phyloP scores from a whole-genome alignment of 2,329 filamentous ascomycete genomes.

The Alternaria rosae region DNA sequence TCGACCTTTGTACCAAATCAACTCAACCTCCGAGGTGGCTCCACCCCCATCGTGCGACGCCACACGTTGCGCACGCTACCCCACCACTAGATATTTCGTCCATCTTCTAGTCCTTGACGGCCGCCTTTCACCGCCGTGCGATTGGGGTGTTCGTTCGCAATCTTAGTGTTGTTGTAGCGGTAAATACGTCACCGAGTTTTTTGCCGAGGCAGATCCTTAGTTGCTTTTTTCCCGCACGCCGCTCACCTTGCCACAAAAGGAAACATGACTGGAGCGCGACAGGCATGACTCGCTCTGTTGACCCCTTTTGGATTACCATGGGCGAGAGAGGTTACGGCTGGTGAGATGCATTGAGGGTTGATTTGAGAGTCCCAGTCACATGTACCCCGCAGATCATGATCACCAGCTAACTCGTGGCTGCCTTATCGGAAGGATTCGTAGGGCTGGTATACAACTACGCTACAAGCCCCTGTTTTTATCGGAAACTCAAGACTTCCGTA shows the following conservation, averaged over 20 bases:
- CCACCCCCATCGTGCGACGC: conserved; percentile 4
- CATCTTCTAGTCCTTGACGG: background rate
- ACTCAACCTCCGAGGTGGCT: background rate
- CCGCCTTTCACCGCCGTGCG: background rate
- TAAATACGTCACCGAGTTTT: conserved; percentile 7
- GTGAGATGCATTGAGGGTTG: background rate
- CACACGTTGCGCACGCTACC: background rate
- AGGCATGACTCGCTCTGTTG: background rate
- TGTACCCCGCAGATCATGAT: background rate
- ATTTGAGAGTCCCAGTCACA: background rate
- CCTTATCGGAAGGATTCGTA: background rate
- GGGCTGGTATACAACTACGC: background rate
- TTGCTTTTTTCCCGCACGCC: background rate
- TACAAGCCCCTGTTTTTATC: background rate
- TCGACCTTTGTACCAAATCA: conserved; percentile 1
- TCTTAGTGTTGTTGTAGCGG: background rate
- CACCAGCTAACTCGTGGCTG: background rate
- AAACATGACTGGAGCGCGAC: background rate
- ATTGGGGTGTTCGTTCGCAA: background rate
- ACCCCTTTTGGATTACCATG: background rate
- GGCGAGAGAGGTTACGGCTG: background rate
- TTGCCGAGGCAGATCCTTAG: conserved; percentile 6
- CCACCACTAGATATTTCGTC: background rate
- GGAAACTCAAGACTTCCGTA: background rate
- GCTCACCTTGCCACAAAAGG: conserved; percentile 7